Evolutionary conservation across 2,329 filamentous ascomycete genomes (phyloP).

Genomic region (Trematosphaeria pertusa): DNA sequence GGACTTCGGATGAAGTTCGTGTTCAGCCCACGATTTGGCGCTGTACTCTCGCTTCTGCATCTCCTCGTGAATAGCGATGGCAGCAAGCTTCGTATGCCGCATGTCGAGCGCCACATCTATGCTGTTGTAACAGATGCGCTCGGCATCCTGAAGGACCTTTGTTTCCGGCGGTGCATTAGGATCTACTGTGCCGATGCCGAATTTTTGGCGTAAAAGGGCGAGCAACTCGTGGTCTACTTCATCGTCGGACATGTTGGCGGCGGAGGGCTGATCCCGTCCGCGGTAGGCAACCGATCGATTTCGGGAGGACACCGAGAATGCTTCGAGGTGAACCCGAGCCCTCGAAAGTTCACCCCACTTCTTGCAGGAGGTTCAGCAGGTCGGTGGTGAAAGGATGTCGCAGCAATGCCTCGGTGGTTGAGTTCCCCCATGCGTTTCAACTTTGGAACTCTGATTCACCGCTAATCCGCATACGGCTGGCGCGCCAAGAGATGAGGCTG

Average conservation of each 20-base stretch:
- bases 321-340: too few relatives aligned
- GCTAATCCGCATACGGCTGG: constrained; percentile 7
- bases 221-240: constrained; percentile 89
- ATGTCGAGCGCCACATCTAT: constrained; percentile 92
- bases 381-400: too few relatives aligned
- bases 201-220: constrained; percentile 81
- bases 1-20: constrained; percentile 85
- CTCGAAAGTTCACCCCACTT: too few relatives aligned
- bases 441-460: constrained; percentile 9
- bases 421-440: too few relatives aligned
- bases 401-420: too few relatives aligned
- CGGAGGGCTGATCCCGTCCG: not conserved
- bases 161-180: constrained; percentile 71
- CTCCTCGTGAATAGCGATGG: constrained; percentile 75
- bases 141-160: constrained; percentile 79
- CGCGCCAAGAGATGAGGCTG: constrained; percentile 36
- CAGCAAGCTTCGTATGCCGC: constrained; percentile 80
- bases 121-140: constrained; percentile 89
- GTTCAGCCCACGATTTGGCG: constrained; percentile 82
- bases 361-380: too few relatives aligned
- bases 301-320: too few relatives aligned
- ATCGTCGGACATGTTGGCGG: constrained; percentile 82
- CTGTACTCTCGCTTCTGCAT: constrained; percentile 89
- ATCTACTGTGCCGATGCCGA: constrained; percentile 65
- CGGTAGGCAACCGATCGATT: too few relatives aligned